phyloP scores from a whole-genome alignment of 1,284 basidiomycete species.

The Xanthoconium separans region DNA sequence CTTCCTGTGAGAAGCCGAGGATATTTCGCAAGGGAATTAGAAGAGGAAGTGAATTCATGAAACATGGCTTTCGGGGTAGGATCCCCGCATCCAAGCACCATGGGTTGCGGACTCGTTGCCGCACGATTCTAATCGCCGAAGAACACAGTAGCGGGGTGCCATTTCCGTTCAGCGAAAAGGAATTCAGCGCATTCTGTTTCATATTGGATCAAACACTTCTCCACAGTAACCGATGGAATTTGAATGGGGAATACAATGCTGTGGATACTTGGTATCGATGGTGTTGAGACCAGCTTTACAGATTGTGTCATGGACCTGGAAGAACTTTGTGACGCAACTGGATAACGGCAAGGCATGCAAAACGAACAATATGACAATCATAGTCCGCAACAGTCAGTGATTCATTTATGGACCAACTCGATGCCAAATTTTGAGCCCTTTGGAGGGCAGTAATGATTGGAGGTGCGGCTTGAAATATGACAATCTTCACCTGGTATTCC shows the following conservation, averaged over 20 bases:
- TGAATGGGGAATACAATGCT: not conserved
- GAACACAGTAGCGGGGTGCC: not conserved
- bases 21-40: not conserved
- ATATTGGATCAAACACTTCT: not conserved
- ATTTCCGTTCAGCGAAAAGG: not conserved
- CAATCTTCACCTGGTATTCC: constrained; percentile 28
- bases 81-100: not conserved
- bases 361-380: constrained; percentile 1
- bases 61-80: not conserved
- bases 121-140: not conserved
- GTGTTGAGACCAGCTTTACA: not conserved
- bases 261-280: constrained; percentile 5
- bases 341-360: not conserved
- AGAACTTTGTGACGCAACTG: not conserved
- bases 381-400: constrained; percentile 51
- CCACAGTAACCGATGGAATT: not conserved
- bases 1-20: not conserved
- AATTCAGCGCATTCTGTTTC: constrained; percentile 1
- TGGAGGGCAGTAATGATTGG: constrained; percentile 56
- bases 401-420: constrained; percentile 52
- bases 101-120: not conserved
- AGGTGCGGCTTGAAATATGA: constrained; percentile 48
- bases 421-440: constrained; percentile 53
- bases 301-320: not conserved
- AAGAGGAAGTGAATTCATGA: not conserved